Evolutionary conservation across 1,284 basidiomycete genomes (phyloP).

Genomic region (Wallemia mellicola): DNA sequence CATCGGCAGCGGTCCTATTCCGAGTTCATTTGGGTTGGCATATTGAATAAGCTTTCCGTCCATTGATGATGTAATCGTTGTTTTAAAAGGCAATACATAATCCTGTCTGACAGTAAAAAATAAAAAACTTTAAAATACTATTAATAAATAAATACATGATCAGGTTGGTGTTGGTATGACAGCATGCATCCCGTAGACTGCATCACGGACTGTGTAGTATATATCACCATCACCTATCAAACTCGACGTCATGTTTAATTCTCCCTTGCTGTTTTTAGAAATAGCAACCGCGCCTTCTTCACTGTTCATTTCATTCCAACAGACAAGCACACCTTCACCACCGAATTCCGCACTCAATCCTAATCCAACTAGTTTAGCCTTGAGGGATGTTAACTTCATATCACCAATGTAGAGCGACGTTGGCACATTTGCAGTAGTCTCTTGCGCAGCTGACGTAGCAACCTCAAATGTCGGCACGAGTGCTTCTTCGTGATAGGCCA

Average conservation of each 20-base stretch:
- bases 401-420: slow-evolving; percentile 86
- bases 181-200: slow-evolving; percentile 66
- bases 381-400: slow-evolving; percentile 58
- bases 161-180: slow-evolving; percentile 2
- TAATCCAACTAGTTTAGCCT: slow-evolving; percentile 35
- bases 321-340: slow-evolving; percentile 81
- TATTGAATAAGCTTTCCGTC: background rate
- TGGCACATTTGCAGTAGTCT: slow-evolving; percentile 23
- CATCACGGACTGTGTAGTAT: slow-evolving; percentile 56
- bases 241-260: slow-evolving; percentile 59
- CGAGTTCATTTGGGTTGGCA: background rate
- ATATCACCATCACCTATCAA: slow-evolving; percentile 30
- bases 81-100: background rate
- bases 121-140: background rate
- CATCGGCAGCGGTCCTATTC: background rate
- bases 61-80: background rate
- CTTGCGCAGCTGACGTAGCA: no score
- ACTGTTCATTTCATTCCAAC: slow-evolving; percentile 20
- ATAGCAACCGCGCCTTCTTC: slow-evolving; percentile 56
- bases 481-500: slow-evolving; percentile 54
- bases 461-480: slow-evolving; percentile 18
- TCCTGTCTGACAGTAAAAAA: background rate
- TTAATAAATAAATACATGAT: background rate
- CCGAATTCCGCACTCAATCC: slow-evolving; percentile 68
- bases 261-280: slow-evolving; percentile 48